Base-by-base conservation (phyloP, 345 rosid species). In the Anastatica hierochuntica region DNA sequence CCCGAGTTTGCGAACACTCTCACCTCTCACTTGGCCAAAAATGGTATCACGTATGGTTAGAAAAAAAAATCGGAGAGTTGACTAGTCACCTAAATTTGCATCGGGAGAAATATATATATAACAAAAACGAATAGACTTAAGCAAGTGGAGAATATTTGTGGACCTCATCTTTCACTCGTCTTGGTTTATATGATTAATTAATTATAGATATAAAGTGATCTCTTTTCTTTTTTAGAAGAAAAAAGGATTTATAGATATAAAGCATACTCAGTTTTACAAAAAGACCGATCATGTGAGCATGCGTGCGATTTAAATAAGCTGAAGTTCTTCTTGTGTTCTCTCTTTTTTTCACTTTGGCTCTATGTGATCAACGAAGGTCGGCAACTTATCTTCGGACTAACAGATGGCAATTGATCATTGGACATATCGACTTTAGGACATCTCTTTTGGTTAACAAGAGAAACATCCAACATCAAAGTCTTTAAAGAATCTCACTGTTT, bases 401-500 rank as follows among this genome's bases (percentile, higher is more conserved):
- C 55, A 66, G 60, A 49, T 66, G 71, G 65, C 16, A n/a, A 51
- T 1, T 14, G 2, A 12, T 21, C 16, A 44, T 44, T 58, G 64
- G 64, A 58, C 59, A 58, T 66, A 65, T 65, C 64, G 27, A 24
- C 53, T 43, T 13, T 43, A 29, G 12, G n/a, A 50, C 37, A 58
- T n/a, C n/a, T n/a, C n/a, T n/a, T n/a, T n/a, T n/a, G n/a, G n/a
- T n/a, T n/a, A n/a, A n/a, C n/a, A n/a, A n/a, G n/a, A n/a, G n/a
- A 41, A 43, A 39, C 58, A 66, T 21, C 57, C 40, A 57, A 57
- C 53, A 18, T 12, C 42, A 18, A 57, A 43, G 41, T 27, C 21
- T 36, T 36, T 15, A 24, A 58, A 66, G 64, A 66, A 66, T 58
- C 70, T 58, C 53, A 66, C 64, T 58, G 64, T 58, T 50, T 36